Conservation (phyloP, 768 basidiomycete genomes). For the Phanerochaete carnosa region DNA sequence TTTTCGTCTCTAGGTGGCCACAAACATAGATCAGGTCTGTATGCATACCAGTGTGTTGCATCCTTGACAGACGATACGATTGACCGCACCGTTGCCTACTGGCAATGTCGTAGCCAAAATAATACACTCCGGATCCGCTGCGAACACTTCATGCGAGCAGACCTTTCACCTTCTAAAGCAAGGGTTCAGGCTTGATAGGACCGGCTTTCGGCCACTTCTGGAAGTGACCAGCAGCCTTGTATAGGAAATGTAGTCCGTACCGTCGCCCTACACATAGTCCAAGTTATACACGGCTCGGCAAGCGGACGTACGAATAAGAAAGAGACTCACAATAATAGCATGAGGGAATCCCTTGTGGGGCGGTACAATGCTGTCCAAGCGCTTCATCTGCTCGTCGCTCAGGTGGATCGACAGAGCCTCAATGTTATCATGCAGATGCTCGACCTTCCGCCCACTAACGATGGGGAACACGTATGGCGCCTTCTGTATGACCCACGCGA, state of each 20-base stretch:
- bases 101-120: too few species aligned
- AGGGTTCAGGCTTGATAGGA: not conserved
- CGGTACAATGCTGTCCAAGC: conserved; percentile 41
- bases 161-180: too few species aligned
- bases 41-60: too few species aligned
- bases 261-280: conserved; percentile 26
- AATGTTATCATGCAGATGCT: conserved; percentile 44
- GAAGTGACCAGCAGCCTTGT: not conserved
- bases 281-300: too few species aligned
- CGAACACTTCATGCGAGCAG: too few species aligned
- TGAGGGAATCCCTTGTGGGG: conserved; percentile 39
- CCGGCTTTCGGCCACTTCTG: not conserved
- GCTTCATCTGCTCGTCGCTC: conserved; percentile 39
- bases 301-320: not conserved
- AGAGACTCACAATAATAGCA: conserved; percentile 25
- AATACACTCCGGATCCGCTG: too few species aligned
- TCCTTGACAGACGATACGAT: too few species aligned
- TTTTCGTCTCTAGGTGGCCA: too few species aligned
- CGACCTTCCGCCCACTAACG: conserved; percentile 46
- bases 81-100: too few species aligned
- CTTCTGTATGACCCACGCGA: conserved; percentile 51
- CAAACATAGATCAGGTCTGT: too few species aligned
- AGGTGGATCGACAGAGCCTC: conserved; percentile 44
- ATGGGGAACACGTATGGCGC: conserved; percentile 46
- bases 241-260: conserved; percentile 21